A percentile compares a stretch with the other conserved stretches of the same genome.
Conservation (phyloP, 1,139 yeast genomes). For the Candida sp. region DNA sequence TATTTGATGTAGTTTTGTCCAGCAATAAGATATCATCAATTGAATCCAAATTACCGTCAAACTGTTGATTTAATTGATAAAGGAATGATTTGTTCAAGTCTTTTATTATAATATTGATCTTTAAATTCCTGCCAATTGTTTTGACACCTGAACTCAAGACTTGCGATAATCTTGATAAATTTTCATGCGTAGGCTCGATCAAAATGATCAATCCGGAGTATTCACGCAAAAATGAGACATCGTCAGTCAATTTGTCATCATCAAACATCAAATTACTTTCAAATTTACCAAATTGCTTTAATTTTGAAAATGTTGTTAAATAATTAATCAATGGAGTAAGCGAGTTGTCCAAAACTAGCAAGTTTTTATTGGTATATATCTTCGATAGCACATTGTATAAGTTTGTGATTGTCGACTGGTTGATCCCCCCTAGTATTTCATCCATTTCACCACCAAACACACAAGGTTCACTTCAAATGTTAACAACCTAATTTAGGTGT, state of each 20-base stretch:
- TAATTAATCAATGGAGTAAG: slow-evolving; percentile 56
- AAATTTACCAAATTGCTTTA: slow-evolving; percentile 57
- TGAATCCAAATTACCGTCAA: slow-evolving; percentile 17
- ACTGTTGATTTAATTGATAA: slow-evolving; percentile 23
- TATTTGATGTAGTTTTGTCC: slow-evolving; percentile 11
- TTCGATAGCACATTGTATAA: slow-evolving; percentile 22
- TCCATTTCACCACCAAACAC: not conserved
- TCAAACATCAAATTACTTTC: slow-evolving; percentile 60
- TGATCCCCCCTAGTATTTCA: slow-evolving; percentile 8
- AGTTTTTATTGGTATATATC: slow-evolving; percentile 30
- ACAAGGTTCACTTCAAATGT: not conserved
- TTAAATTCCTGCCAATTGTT: slow-evolving; percentile 8
- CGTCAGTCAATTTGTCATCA: slow-evolving; percentile 15
- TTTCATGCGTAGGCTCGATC: slow-evolving; percentile 17
- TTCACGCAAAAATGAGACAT: slow-evolving; percentile 14
- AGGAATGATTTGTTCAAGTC: slow-evolving; percentile 26
- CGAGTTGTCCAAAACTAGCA: slow-evolving; percentile 54
- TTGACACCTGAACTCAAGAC: slow-evolving; percentile 7
- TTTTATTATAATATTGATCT: slow-evolving; percentile 26
- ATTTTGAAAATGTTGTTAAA: slow-evolving; percentile 55
- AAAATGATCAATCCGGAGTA: slow-evolving; percentile 38
- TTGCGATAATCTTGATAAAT: slow-evolving; percentile 10
- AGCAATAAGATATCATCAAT: slow-evolving; percentile 15
- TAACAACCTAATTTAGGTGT: not conserved
- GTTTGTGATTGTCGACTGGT: slow-evolving; percentile 16